Evolutionary conservation across 2,329 filamentous ascomycete species (phyloP).

Genomic region (Pyrenochaeta sp.): DNA sequence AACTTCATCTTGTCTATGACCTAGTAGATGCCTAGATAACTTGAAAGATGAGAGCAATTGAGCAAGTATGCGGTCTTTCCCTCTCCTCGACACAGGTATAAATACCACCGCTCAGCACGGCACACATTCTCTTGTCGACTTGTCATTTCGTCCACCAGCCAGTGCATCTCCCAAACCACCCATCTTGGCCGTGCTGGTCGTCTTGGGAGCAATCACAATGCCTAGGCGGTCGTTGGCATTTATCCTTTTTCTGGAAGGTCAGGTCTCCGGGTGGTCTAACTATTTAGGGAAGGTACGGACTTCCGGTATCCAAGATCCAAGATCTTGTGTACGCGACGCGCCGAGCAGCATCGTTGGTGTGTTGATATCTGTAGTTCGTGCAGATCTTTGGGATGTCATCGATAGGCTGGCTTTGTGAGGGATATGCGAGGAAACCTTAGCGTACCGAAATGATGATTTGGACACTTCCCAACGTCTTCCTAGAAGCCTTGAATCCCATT

Average conservation of each 20-base stretch:
- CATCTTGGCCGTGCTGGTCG: constrained; percentile 2
- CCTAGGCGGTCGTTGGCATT: constrained; percentile 18
- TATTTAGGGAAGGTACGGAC: constrained; percentile 15
- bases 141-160: constrained; percentile 1
- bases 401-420: no score
- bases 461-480: no score
- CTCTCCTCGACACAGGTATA: constrained; percentile 14
- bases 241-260: constrained; percentile 21
- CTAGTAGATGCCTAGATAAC: no score
- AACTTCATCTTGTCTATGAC: constrained; percentile 36
- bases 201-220: constrained; percentile 14
- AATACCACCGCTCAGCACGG: constrained; percentile 14
- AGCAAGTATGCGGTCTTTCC: constrained; percentile 33
- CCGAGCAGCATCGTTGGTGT: no score
- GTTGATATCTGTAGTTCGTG: no score
- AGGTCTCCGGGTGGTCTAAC: constrained; percentile 4
- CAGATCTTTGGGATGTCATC: no score
- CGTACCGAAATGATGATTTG: no score
- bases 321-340: no score
- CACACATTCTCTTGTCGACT: no score
- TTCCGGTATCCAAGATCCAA: no score
- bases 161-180: constrained; percentile 6
- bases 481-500: no score
- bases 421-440: no score
- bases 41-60: constrained; percentile 23